phyloP scores from a whole-genome alignment of 1,284 basidiomycete species.

The Cryptococcus depauperatus region DNA sequence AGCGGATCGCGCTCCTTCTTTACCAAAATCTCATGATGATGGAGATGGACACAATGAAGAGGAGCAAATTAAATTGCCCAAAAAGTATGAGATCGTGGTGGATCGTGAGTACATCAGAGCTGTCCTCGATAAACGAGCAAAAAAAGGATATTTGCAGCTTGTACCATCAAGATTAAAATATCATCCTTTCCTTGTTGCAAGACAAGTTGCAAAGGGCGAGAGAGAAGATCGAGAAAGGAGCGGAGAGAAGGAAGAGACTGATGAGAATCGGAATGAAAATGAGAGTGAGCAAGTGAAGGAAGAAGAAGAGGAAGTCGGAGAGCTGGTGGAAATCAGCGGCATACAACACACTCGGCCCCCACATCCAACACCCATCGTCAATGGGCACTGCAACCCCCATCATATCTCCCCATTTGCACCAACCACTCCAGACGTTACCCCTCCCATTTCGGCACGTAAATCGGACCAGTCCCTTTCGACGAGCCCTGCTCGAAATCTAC shows the following conservation, averaged over 20 bases:
- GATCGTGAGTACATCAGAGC: conserved; percentile 64
- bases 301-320: background rate
- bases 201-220: conserved; percentile 12
- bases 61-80: conserved; percentile 50
- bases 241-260: conserved; percentile 2
- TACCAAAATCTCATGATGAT: conserved; percentile 2
- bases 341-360: background rate
- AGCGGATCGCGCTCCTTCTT: background rate
- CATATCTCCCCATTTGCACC: background rate
- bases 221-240: conserved; percentile 4
- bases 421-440: conserved; percentile 18
- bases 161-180: conserved; percentile 84
- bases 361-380: background rate
- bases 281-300: conserved; percentile 3
- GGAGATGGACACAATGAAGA: conserved; percentile 15
- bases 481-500: conserved; percentile 21
- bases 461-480: conserved; percentile 21
- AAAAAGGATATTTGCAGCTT: conserved; percentile 72
- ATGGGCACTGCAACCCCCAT: background rate
- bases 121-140: conserved; percentile 63
- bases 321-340: background rate
- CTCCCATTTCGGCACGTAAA: conserved; percentile 33
- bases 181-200: conserved; percentile 74
- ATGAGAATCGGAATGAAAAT: conserved; percentile 1
- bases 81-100: conserved; percentile 70